phyloP scores from a whole-genome alignment of 352 stramenopile species.

The Globisporangium lucens region DNA sequence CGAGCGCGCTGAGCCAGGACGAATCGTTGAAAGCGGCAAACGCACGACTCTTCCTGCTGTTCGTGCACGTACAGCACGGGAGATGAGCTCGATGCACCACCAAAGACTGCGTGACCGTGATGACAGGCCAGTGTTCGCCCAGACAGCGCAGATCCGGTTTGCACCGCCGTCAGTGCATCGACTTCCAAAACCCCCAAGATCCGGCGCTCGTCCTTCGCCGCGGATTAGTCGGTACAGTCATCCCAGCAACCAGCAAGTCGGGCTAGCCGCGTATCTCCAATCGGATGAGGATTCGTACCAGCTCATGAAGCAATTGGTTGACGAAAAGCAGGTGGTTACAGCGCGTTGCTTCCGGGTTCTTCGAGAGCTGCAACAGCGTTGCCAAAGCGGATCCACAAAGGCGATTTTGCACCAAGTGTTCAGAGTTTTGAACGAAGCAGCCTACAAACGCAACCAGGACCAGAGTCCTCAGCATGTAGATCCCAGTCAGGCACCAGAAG shows the following conservation, averaged over 20 bases:
- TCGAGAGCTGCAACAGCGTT: constrained; percentile 22
- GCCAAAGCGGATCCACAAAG: constrained; percentile 23
- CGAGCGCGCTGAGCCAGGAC: background rate
- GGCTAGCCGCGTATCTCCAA: background rate
- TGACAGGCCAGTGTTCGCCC: background rate
- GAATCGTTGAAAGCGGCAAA: background rate
- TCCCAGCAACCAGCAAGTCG: constrained; percentile 4
- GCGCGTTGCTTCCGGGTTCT: constrained; percentile 33
- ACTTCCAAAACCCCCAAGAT: background rate
- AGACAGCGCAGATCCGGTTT: constrained; percentile 28
- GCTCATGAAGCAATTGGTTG: constrained; percentile 66
- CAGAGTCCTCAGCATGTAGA: background rate
- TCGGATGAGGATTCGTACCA: constrained; percentile 13
- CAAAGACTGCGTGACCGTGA: background rate
- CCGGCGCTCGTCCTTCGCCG: background rate
- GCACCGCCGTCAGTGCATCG: constrained; percentile 21
- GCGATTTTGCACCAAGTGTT: constrained; percentile 26
- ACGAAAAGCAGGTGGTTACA: constrained; percentile 21
- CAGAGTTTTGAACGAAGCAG: constrained; percentile 18
- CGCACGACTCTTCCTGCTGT: background rate
- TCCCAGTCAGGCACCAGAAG: background rate
- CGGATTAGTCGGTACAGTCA: background rate
- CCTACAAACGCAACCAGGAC: constrained; percentile 13
- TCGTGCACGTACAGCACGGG: background rate
- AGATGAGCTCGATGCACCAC: too few relatives aligned